These are phyloP conservation scores for Cryomyces minteri DNA, from an alignment of 495 filamentous ascomycete genomes.

Conservation along the genomic window DNA sequence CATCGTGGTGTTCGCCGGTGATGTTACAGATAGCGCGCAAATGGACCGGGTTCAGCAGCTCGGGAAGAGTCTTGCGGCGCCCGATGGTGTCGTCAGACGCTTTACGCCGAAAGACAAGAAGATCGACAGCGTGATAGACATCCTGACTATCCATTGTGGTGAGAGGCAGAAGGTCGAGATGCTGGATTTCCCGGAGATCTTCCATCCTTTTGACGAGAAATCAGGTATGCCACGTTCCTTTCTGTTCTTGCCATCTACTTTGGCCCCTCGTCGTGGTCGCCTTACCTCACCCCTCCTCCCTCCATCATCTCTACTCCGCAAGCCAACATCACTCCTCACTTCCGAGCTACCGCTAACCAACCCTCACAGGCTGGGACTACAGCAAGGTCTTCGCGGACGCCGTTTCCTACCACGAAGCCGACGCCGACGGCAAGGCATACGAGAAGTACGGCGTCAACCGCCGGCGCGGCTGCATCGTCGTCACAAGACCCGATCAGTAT, in stretches of 20 bases:
- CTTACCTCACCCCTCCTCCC: no score
- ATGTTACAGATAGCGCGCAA: constrained; percentile 29
- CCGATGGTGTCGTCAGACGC: constrained; percentile 20
- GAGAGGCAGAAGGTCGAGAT: constrained; percentile 31
- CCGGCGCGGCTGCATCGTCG: constrained; percentile 38
- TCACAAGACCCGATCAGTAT: constrained; percentile 48
- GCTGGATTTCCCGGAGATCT: constrained; percentile 34
- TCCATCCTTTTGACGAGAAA: constrained; percentile 37
- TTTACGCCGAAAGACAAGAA: constrained; percentile 25
- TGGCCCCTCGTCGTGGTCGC: no score
- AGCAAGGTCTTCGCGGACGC: constrained; percentile 49
- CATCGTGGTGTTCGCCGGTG: constrained; percentile 45
- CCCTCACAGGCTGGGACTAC: constrained; percentile 37
- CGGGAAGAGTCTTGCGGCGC: constrained; percentile 19
- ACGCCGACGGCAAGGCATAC: constrained; percentile 43
- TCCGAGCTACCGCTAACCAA: no score
- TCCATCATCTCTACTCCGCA: no score
- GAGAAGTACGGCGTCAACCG: constrained; percentile 40
- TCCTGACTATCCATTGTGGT: constrained; percentile 41
- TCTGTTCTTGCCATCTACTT: no score
- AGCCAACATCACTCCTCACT: no score
- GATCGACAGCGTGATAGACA: constrained; percentile 30
- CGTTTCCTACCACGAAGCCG: constrained; percentile 34
- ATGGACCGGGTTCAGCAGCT: constrained; percentile 26
- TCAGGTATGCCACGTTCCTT: background rate